Base-by-base conservation (phyloP, 2,329 filamentous ascomycete species). In the Boeremia lycopersici region DNA sequence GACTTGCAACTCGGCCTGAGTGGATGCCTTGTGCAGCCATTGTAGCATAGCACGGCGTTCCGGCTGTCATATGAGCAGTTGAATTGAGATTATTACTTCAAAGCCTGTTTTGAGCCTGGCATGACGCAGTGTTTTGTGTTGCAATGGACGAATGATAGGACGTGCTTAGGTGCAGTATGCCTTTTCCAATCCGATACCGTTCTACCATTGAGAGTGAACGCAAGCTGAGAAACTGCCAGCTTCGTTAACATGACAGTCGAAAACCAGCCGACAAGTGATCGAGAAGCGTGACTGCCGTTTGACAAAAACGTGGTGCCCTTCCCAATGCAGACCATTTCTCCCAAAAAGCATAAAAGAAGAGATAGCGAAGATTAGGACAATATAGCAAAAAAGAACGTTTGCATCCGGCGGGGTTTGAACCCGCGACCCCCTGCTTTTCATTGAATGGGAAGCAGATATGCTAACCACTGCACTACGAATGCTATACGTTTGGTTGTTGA, bases 401-500 rank as follows among this genome's bases (percentile, higher is more conserved):
- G 61, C 61, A 53, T 41, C 33, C 11, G 44, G 48, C 35, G 59
- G 39, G 59, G 57, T 63, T 72, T 59, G 71, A 73, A 74, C 71
- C 60, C 66, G 49, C 61, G 63, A 68, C 58, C 67, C 62, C 68
- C 61, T 67, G 63, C 60, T 53, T 34, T 36, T 34, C 35, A 25
- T 10, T 35, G 28, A 53, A 54, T 75, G 73, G 72, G 73, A 74
- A 74, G 70, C 70, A 70, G 66, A 62, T 70, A 71, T 62, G 65
- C 70, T 76, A 74, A 73, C 73, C 73, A 75, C 73, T 75, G 68
- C 62, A 62, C 72, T 49, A 75, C 64, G 47, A 57, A 50, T 65
- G 72, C 72, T 63, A 39, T 30, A 2, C 11, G 26, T 31, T 40
- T 52, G 15, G 11, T 57, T 38, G 33, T 52, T 23, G 28, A 28